phyloP scores from a whole-genome alignment of 768 basidiomycete species.

The button mushroom (Agaricus bisporus) region DNA sequence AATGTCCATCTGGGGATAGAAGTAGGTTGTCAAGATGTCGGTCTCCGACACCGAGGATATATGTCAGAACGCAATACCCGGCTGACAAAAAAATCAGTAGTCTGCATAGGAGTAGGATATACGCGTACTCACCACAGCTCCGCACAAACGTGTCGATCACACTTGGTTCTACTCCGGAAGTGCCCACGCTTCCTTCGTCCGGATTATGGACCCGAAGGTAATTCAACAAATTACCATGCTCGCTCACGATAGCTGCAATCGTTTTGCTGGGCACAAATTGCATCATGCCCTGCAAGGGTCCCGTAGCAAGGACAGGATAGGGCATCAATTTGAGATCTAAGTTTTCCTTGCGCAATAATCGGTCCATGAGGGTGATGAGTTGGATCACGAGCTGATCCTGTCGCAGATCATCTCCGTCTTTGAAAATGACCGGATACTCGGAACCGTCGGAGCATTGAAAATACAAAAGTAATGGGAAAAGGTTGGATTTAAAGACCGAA shows the following conservation, averaged over 20 bases:
- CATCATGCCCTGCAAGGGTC: slow-evolving; percentile 88
- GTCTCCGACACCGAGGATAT: slow-evolving; percentile 93
- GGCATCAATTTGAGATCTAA: slow-evolving; percentile 88
- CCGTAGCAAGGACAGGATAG: slow-evolving; percentile 91
- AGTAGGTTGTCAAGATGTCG: slow-evolving; percentile 95
- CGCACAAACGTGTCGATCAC: slow-evolving; percentile 96
- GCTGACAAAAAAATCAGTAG: slow-evolving; percentile 40
- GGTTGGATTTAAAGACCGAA: slow-evolving; percentile 95
- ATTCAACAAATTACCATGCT: slow-evolving; percentile 81
- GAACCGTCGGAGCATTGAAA: slow-evolving; percentile 82
- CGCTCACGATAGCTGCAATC: slow-evolving; percentile 90
- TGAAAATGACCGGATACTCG: slow-evolving; percentile 95
- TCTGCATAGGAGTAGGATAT: background rate
- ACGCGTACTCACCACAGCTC: slow-evolving; percentile 73
- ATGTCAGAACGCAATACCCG: slow-evolving; percentile 97
- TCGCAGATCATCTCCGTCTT: slow-evolving; percentile 97
- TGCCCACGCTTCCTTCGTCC: slow-evolving; percentile 92
- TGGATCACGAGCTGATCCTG: slow-evolving; percentile 99
- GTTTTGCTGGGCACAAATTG: slow-evolving; percentile 97
- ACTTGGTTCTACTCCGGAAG: slow-evolving; percentile 88
- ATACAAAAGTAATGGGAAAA: slow-evolving; percentile 85
- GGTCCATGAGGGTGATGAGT: slow-evolving; percentile 98
- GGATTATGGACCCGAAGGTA: slow-evolving; percentile 84
- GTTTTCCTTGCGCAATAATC: slow-evolving; percentile 89
- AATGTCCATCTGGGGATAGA: slow-evolving; percentile 90